phyloP scores from a whole-genome alignment of 1,139 yeast species.

The Nakaseomyces nivariensis region DNA sequence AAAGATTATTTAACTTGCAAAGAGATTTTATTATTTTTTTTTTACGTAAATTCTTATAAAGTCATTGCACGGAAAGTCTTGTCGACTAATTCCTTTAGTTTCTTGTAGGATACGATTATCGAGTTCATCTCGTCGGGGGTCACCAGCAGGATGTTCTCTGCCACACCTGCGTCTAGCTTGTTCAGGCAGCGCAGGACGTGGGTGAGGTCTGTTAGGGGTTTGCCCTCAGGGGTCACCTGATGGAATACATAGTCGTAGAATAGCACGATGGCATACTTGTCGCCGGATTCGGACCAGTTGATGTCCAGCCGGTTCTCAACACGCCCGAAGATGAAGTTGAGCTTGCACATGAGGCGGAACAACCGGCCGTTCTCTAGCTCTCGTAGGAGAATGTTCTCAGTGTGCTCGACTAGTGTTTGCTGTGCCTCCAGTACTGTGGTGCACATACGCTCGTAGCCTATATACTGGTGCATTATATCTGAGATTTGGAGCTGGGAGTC shows the following conservation, averaged over 20 bases:
- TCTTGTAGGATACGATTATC: conserved; percentile 70
- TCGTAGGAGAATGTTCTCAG: conserved; percentile 55
- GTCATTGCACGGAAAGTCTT: conserved; percentile 55
- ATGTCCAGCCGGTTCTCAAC: conserved; percentile 50
- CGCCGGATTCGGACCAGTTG: conserved; percentile 71
- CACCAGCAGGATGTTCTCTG: conserved; percentile 69
- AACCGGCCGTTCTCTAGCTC: conserved; percentile 87
- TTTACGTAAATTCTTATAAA: conserved; percentile 11
- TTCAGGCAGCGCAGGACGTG: conserved; percentile 72
- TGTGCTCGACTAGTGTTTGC: conserved; percentile 49
- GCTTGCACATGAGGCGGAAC: conserved; percentile 70
- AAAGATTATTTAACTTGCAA: too few relatives aligned
- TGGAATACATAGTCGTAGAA: conserved; percentile 83
- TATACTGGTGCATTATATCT: background rate
- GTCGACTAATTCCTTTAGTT: conserved; percentile 62
- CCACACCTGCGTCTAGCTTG: conserved; percentile 87
- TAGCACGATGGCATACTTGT: conserved; percentile 60
- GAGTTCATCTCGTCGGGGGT: conserved; percentile 78
- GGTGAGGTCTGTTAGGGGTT: conserved; percentile 71
- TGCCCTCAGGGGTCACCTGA: conserved; percentile 65
- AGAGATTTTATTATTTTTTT: too few relatives aligned
- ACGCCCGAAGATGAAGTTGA: conserved; percentile 69
- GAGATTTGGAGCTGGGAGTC: background rate
- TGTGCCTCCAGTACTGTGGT: conserved; percentile 43
- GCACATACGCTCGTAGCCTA: background rate